phyloP scores from a whole-genome alignment of 2,329 filamentous ascomycete genomes.

The Cytospora paraplurivora region DNA sequence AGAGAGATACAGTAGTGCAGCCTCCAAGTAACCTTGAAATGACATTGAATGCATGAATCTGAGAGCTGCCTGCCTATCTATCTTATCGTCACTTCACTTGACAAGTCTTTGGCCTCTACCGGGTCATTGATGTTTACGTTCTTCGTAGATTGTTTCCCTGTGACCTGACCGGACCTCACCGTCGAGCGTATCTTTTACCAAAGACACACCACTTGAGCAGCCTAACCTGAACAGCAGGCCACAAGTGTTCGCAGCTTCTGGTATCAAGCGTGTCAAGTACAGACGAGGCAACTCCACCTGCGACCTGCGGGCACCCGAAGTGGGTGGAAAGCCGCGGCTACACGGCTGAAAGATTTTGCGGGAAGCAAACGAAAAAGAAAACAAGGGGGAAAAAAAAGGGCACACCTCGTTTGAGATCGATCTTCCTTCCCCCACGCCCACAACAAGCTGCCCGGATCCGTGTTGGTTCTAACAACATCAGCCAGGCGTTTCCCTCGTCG shows the following conservation, averaged over 20 bases:
- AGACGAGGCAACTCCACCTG: background rate
- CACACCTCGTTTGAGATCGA: background rate
- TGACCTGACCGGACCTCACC: background rate
- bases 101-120: background rate
- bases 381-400: background rate
- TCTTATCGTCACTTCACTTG: background rate
- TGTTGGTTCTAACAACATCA: background rate
- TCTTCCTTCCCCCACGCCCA: background rate
- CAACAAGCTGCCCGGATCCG: background rate
- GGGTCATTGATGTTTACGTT: background rate
- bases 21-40: background rate
- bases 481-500: background rate
- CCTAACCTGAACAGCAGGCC: slow-evolving; percentile 17
- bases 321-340: background rate
- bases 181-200: background rate
- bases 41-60: background rate
- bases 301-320: background rate
- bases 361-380: background rate
- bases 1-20: background rate
- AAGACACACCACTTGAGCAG: slow-evolving; percentile 9
- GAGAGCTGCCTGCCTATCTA: background rate
- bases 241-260: slow-evolving; percentile 1
- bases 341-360: background rate
- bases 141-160: background rate
- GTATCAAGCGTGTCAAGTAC: no score